Percentiles rank a stretch among this genome's conserved stretches.
Conservation (phyloP, 495 filamentous ascomycete genomes). For the Venustampulla echinocandica region DNA sequence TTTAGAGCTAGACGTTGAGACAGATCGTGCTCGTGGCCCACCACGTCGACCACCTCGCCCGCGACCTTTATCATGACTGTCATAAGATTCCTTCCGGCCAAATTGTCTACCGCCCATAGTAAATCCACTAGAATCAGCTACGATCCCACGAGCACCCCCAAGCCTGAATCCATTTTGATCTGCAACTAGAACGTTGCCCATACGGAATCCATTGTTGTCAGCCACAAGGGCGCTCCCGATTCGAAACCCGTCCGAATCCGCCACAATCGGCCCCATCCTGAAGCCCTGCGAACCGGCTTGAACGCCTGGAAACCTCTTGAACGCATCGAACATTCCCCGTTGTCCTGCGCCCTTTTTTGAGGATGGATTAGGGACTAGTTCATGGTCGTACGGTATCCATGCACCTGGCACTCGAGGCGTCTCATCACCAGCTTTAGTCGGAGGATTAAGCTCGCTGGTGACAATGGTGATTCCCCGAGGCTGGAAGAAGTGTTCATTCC, state of each 20-base stretch:
- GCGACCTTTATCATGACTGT: background rate
- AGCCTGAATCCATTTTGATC: constrained; percentile 28
- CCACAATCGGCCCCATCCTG: constrained; percentile 14
- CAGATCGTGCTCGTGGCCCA: constrained; percentile 1
- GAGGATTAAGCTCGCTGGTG: constrained; percentile 1
- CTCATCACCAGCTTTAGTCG: background rate
- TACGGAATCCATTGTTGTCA: constrained; percentile 11
- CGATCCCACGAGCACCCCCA: constrained; percentile 11
- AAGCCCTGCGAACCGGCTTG: constrained; percentile 1
- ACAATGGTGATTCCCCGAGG: constrained; percentile 28
- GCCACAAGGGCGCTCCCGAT: constrained; percentile 17
- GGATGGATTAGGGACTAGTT: background rate
- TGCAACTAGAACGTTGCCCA: constrained; percentile 10
- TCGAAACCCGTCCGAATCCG: constrained; percentile 34
- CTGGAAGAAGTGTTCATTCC: constrained; percentile 43
- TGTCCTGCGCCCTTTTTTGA: constrained; percentile 29
- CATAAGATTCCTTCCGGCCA: constrained; percentile 4
- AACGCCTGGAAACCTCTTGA: constrained; percentile 19
- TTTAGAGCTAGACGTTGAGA: constrained; percentile 15
- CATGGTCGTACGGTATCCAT: constrained; percentile 13
- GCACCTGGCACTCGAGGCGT: constrained; percentile 5
- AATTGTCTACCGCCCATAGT: constrained; percentile 18
- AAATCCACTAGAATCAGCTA: constrained; percentile 26
- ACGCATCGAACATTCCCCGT: constrained; percentile 29
- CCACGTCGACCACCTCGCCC: constrained; percentile 7